Conservation (phyloP, 2,329 filamentous ascomycete species). For the Penicillium sp. region DNA sequence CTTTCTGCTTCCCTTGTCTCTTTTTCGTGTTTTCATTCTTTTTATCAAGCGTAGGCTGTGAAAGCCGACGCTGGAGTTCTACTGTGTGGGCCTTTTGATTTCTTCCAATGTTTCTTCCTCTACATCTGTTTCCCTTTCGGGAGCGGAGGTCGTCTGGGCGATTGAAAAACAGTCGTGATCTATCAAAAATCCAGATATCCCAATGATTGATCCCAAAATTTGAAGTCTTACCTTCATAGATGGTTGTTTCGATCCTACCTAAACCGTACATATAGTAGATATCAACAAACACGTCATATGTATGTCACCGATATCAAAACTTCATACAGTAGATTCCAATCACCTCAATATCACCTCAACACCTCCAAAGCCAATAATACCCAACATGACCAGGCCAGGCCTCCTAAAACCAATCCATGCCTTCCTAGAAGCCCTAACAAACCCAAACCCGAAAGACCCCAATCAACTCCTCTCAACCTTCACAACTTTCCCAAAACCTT, state of each 20-base stretch:
- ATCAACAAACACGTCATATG: slow-evolving; percentile 14
- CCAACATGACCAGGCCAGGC: slow-evolving; percentile 12
- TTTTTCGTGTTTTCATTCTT: slow-evolving; percentile 3
- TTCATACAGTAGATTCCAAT: neutral
- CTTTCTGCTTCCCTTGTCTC: neutral
- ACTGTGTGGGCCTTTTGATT: neutral
- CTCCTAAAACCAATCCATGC: slow-evolving; percentile 27
- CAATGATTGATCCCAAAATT: neutral
- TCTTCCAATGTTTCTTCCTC: neutral
- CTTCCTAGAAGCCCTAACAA: slow-evolving; percentile 34
- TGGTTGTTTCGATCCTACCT: neutral
- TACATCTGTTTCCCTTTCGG: neutral
- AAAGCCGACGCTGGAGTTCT: slow-evolving; percentile 12
- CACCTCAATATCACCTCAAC: neutral
- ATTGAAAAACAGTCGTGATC: neutral
- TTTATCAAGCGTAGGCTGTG: neutral
- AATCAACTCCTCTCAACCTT: slow-evolving; percentile 35
- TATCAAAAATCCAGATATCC: slow-evolving; percentile 5
- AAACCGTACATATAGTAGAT: neutral
- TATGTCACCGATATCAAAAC: slow-evolving; percentile 15
- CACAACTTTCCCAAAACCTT: slow-evolving; percentile 27
- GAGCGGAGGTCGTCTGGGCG: neutral
- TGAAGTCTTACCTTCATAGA: neutral
- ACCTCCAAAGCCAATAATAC: neutral
- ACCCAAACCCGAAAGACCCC: slow-evolving; percentile 18